Evolutionary conservation across 1,139 yeast genomes (phyloP), one percentile per base, ranked within the genome.

Genomic region (Taphrina deformans): DNA sequence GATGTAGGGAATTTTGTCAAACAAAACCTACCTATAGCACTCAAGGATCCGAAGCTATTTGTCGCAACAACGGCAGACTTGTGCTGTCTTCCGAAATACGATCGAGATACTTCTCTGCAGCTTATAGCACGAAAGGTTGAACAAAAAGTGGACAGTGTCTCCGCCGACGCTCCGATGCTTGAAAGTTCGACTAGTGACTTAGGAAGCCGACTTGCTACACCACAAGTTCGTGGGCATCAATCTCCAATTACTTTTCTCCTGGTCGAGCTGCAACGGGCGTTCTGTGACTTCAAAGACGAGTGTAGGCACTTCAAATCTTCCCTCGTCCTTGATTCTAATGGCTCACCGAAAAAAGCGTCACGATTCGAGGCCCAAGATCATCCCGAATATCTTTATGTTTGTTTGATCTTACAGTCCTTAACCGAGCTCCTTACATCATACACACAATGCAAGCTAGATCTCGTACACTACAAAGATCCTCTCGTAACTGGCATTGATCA

Each of bases 391-490:
- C 80, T 86, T 0, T 86, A 88, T 71, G 84, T 85, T 65, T 82
- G 88, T 58, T 89, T 86, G 72, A 76, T 92, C 50, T 76, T 92
- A 48, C 89, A 86, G 71, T 77, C 84, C 0, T 75, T 91, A 44
- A 81, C 87, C 0, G 98, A 92, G 71, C 77, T 91, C 16, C 75
- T 91, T 21, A 84, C 87, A 1, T 88, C 96, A 0, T 92, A 91
- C 75, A 87, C 87, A 70, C 85, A 85, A 68, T 85, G 93, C 67
- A 92, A 92, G 73, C 80, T 88, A 63, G 97, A 90, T 71, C 88
- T 92, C 72, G 78, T 92, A 66, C 86, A 92, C 0, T 91, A 26
- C 53, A 38, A n/a, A n/a, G 53, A 24, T 6, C 10, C 10, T 16
- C 18, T 27, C 53, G 10, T 35, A 12, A 12, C 16, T 35, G 26